A percentile compares a stretch with the other conserved stretches of the same genome.
phyloP scores from a whole-genome alignment of 495 filamentous ascomycete genomes.

The Penicillium flavigenum region DNA sequence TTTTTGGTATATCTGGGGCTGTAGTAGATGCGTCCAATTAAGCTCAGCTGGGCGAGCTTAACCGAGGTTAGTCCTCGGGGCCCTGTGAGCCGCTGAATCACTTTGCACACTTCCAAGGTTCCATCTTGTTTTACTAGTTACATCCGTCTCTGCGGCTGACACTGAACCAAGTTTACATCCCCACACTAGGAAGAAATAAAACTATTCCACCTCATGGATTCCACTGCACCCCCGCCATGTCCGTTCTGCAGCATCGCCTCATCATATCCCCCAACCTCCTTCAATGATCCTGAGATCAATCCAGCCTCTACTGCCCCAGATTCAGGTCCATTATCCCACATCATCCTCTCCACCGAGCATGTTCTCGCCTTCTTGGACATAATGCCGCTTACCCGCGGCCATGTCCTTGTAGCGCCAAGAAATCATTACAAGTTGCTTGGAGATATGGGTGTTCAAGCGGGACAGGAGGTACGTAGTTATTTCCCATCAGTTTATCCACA shows the following conservation, averaged over 20 bases:
- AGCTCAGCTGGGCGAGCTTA: conserved; percentile 5
- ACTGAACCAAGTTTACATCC: not conserved
- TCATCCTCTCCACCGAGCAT: conserved; percentile 70
- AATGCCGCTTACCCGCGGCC: conserved; percentile 75
- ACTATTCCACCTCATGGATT: conserved; percentile 7
- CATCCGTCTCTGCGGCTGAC: not conserved
- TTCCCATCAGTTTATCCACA: conserved; percentile 4
- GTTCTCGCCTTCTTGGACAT: conserved; percentile 89
- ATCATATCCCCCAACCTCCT: conserved; percentile 45
- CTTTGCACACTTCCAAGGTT: not conserved
- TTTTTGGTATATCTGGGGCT: not conserved
- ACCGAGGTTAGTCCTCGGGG: conserved; percentile 7
- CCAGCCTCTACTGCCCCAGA: conserved; percentile 4
- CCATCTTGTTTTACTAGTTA: not conserved
- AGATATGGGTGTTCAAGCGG: conserved; percentile 57
- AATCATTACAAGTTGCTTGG: conserved; percentile 68
- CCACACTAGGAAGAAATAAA: not conserved
- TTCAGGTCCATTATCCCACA: conserved; percentile 50
- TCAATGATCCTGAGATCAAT: conserved; percentile 11
- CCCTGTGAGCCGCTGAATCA: not conserved
- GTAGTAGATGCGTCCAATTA: conserved; percentile 5
- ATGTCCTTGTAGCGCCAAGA: conserved; percentile 74
- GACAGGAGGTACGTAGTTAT: conserved; percentile 47
- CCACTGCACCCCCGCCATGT: conserved; percentile 22
- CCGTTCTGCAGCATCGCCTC: conserved; percentile 43